These are phyloP conservation scores for Elsinoe arachidis DNA, from an alignment of 2,329 filamentous ascomycete genomes.

Conservation along the genomic window DNA sequence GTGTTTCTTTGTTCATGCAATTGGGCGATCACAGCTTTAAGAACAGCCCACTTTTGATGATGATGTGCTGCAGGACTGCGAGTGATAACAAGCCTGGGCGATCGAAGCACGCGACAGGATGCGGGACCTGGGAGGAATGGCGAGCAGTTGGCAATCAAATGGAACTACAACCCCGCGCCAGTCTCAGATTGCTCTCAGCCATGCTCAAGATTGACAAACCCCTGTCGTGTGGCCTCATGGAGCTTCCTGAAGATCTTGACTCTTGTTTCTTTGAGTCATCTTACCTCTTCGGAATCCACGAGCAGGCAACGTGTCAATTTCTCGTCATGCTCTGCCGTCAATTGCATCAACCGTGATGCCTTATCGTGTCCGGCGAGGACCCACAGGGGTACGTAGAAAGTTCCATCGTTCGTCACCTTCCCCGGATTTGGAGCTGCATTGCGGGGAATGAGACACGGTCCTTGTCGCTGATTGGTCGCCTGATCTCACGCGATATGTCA, in stretches of 20 bases:
- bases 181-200: neutral
- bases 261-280: too few relatives aligned
- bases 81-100: neutral
- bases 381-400: neutral
- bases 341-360: neutral
- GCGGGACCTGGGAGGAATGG: conserved; percentile 5
- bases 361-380: neutral
- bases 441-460: neutral
- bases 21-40: neutral
- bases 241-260: neutral
- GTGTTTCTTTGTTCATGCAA: neutral
- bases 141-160: neutral
- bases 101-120: conserved; percentile 2
- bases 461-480: neutral
- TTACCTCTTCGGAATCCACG: too few relatives aligned
- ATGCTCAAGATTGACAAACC: neutral
- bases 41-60: neutral
- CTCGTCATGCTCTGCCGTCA: neutral
- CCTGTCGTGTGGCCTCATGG: neutral
- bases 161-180: neutral
- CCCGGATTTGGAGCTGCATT: too few relatives aligned
- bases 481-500: neutral
- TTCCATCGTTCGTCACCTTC: neutral
- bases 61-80: neutral
- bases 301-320: neutral